phyloP scores from a whole-genome alignment of 208 protist genomes.

The Plasmodiophora brassicae region DNA sequence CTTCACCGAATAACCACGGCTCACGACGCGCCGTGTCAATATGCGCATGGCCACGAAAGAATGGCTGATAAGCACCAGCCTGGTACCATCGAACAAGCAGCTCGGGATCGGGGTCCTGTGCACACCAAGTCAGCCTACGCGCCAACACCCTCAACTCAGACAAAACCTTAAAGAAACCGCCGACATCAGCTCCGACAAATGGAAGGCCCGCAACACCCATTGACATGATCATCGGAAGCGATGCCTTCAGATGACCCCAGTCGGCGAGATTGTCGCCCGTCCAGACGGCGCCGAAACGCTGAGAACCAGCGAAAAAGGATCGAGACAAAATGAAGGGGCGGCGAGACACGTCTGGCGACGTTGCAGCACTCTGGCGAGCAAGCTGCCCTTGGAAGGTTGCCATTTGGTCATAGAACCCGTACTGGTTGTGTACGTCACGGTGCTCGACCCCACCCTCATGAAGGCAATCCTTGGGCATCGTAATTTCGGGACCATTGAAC shows the following conservation, averaged over 20 bases:
- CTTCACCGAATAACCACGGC: constrained; percentile 88
- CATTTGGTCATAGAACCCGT: constrained; percentile 73
- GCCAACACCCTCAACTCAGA: background rate
- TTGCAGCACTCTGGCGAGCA: constrained; percentile 54
- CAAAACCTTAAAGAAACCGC: constrained; percentile 90
- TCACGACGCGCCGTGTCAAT: constrained; percentile 91
- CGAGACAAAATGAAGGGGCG: constrained; percentile 95
- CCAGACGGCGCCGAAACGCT: constrained; percentile 92
- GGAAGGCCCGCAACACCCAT: constrained; percentile 86
- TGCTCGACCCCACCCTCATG: constrained; percentile 73
- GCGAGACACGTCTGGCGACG: constrained; percentile 51
- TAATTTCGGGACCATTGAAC: constrained; percentile 85
- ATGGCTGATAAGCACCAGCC: constrained; percentile 86
- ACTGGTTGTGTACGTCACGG: constrained; percentile 95
- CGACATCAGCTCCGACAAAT: constrained; percentile 90
- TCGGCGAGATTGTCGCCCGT: constrained; percentile 92
- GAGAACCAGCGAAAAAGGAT: constrained; percentile 93
- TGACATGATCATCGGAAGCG: constrained; percentile 87
- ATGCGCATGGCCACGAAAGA: constrained; percentile 92
- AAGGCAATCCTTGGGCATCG: constrained; percentile 85
- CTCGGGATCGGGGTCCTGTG: constrained; percentile 76
- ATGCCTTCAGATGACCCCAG: constrained; percentile 87
- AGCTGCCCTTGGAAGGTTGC: constrained; percentile 70
- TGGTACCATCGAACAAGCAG: constrained; percentile 96
- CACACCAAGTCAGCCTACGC: background rate